These are phyloP conservation scores for Verticillium longisporum DNA, from an alignment of 2,329 filamentous ascomycete genomes.

Conservation along the genomic window DNA sequence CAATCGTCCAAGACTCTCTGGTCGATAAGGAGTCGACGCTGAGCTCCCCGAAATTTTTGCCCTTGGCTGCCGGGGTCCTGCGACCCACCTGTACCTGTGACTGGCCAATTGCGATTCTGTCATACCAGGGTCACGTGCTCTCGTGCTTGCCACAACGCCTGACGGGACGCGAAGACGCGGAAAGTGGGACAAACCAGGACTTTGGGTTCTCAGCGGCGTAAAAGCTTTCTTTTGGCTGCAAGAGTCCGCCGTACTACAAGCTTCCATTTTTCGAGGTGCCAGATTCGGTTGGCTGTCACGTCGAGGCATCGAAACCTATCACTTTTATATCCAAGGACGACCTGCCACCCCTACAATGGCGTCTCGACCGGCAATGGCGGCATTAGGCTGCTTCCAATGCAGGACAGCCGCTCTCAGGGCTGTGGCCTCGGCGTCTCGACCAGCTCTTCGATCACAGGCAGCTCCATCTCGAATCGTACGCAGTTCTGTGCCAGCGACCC, in stretches of 20 bases:
- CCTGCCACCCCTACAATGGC: slow-evolving; percentile 10
- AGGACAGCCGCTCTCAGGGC: slow-evolving; percentile 15
- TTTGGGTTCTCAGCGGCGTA: neutral
- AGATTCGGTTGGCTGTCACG: neutral
- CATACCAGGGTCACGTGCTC: neutral
- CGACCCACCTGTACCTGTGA: neutral
- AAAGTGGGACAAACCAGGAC: neutral
- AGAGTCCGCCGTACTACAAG: neutral
- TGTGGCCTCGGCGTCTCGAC: slow-evolving; percentile 8
- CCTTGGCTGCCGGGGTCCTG: neutral
- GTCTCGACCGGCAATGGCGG: slow-evolving; percentile 14
- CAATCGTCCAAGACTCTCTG: neutral
- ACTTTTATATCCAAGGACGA: neutral
- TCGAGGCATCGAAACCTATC: neutral
- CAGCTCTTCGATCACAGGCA: neutral
- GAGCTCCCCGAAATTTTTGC: slow-evolving; percentile 3
- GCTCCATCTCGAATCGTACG: neutral
- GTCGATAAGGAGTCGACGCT: slow-evolving; percentile 1
- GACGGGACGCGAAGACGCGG: neutral
- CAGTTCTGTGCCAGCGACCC: neutral
- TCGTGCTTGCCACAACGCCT: neutral
- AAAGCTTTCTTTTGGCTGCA: neutral
- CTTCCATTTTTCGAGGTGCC: neutral
- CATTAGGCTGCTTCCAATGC: slow-evolving; percentile 19
- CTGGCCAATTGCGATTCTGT: neutral